A percentile compares a stretch with the other conserved stretches of the same genome.
phyloP scores from a whole-genome alignment of 2,329 filamentous ascomycete species.

The Ascochyta koolunga region DNA sequence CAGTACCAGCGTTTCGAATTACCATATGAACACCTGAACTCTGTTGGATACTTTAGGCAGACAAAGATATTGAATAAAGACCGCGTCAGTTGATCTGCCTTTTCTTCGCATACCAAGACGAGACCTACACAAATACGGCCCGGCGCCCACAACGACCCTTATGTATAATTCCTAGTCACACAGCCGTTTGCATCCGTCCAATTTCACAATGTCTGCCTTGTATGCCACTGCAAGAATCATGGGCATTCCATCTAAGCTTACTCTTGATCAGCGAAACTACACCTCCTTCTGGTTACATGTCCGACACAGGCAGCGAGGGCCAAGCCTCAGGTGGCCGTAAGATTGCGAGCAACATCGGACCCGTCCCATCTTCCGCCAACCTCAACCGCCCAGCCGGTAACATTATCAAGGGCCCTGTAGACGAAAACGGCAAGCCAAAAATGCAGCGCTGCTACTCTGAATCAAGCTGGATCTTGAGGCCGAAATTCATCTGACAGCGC shows the following conservation, averaged over 20 bases:
- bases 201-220: slow-evolving; percentile 37
- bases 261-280: slow-evolving; percentile 30
- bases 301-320: slow-evolving; percentile 49
- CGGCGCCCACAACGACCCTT: slow-evolving; percentile 7
- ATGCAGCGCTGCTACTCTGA: slow-evolving; percentile 64
- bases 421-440: slow-evolving; percentile 64
- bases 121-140: not conserved
- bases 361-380: slow-evolving; percentile 48
- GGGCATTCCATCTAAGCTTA: slow-evolving; percentile 3
- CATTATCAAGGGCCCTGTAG: slow-evolving; percentile 63
- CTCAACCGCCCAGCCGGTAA: slow-evolving; percentile 48
- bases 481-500: slow-evolving; percentile 66
- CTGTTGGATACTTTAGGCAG: slow-evolving; percentile 35
- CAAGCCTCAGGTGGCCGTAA: slow-evolving; percentile 50
- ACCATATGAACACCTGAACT: not conserved
- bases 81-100: slow-evolving; percentile 37
- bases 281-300: slow-evolving; percentile 40
- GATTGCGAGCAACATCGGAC: slow-evolving; percentile 34
- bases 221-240: slow-evolving; percentile 15
- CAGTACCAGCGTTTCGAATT: not conserved
- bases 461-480: slow-evolving; percentile 70
- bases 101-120: slow-evolving; percentile 18
- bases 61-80: slow-evolving; percentile 9
- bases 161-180: slow-evolving; percentile 8
- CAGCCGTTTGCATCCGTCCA: not conserved